Percentiles rank a stretch among this genome's conserved stretches.
Conservation (phyloP, 2,329 filamentous ascomycete genomes). For the Zalaria obscura region DNA sequence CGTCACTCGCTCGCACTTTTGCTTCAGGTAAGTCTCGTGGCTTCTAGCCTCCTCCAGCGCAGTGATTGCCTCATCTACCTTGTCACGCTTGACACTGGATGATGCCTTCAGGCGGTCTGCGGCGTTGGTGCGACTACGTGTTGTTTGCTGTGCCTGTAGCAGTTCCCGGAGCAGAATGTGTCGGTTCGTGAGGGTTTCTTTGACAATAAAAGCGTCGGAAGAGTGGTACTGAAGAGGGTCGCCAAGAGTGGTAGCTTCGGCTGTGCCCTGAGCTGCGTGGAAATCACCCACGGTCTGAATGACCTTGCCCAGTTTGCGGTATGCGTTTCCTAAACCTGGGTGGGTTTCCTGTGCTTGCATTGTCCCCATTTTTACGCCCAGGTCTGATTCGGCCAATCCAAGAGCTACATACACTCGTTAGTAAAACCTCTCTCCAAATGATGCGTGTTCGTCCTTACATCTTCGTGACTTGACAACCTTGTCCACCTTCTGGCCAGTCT, state of each 20-base stretch:
- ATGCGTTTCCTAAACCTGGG: constrained; percentile 73
- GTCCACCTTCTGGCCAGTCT: constrained; percentile 93
- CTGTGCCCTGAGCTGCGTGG: constrained; percentile 90
- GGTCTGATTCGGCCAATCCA: constrained; percentile 81
- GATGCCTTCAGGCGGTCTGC: constrained; percentile 80
- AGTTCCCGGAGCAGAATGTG: constrained; percentile 93
- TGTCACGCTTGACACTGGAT: constrained; percentile 78
- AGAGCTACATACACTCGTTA: constrained; percentile 47
- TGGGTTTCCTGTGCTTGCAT: constrained; percentile 89
- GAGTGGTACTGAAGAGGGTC: constrained; percentile 93
- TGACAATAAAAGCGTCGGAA: constrained; percentile 91
- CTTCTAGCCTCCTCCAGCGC: constrained; percentile 76
- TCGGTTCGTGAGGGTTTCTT: constrained; percentile 93
- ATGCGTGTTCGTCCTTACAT: constrained; percentile 42
- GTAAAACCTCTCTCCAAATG: background rate
- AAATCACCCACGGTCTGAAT: constrained; percentile 90
- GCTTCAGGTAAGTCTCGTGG: constrained; percentile 65
- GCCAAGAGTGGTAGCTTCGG: constrained; percentile 85
- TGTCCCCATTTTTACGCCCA: constrained; percentile 75
- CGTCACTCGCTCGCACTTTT: constrained; percentile 82
- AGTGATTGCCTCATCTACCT: constrained; percentile 93
- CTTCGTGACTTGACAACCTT: constrained; percentile 81
- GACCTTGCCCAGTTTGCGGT: constrained; percentile 86
- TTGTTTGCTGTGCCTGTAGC: constrained; percentile 74
- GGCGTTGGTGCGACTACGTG: constrained; percentile 68